Base-by-base conservation (phyloP, 2,329 filamentous ascomycete genomes). In the Neonectria coccinea region DNA sequence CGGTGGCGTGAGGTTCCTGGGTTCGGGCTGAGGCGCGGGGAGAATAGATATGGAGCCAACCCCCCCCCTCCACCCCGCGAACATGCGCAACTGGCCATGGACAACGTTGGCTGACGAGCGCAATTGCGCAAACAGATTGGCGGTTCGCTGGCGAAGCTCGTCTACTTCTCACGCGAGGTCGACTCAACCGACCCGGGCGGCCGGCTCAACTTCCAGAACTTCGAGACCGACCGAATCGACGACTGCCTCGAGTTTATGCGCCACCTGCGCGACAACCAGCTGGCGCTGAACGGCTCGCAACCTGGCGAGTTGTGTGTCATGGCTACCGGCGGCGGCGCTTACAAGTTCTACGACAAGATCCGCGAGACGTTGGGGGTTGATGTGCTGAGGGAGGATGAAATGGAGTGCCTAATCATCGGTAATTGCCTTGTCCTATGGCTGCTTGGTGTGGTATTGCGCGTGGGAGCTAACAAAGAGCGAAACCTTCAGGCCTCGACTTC, bases 321-420 rank as follows among this genome's bases (percentile, higher is more conserved):
- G 89, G 96, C 96, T 2, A 99, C 96, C 0, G 96, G 96, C 6
- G 96, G 96, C 29, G 96, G 96, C 20, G 94, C 96, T 5, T 98
- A 92, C 85, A 97, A 98, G 79, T 99, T 92, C 81, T 97, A 98
- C 79, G 94, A 98, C 78, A 91, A 89, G 79, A 93, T 99, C 72
- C 90, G 89, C 75, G 88, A 95, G 67, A 89, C 91, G 5, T 82
- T 99, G 55, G 92, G 92, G 14, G 92, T 97, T 2, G 92, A 97
- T 76, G 94, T 99, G 20, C 84, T 94, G 73, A 86, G 94, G 47
- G 96, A 98, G 79, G 96, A 99, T 75, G 96, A 99, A 81, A 99
- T 99, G 96, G 94, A 97, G 79, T 99, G 96, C 77, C 82, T 99
- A 63, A 99, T 99, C 68, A 96, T 96, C 74, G 94, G 92, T 94